Conservation (phyloP, 2,329 filamentous ascomycete genomes). For the Aspergillus ustus region DNA sequence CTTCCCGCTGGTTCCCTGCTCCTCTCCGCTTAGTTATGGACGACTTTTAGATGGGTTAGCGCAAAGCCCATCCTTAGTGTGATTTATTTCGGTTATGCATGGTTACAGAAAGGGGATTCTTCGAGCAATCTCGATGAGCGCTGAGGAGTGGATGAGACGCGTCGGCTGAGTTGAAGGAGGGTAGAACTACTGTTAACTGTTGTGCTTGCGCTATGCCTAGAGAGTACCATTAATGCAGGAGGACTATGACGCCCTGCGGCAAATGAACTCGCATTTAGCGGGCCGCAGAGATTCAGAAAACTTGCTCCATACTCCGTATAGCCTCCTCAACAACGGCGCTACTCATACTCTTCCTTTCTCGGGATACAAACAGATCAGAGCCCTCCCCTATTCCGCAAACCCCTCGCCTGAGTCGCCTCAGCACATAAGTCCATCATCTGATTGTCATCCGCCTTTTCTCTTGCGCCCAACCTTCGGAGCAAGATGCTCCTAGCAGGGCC, state of each 20-base stretch:
- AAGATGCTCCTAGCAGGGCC: background rate
- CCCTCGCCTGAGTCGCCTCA: too few species aligned
- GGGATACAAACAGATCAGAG: too few species aligned
- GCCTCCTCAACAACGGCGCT: background rate
- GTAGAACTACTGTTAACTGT: background rate
- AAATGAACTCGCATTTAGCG: background rate
- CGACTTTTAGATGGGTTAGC: slow-evolving; percentile 5
- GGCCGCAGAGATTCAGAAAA: background rate
- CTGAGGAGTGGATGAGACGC: background rate
- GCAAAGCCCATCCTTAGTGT: background rate
- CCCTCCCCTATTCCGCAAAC: too few species aligned
- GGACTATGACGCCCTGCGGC: background rate
- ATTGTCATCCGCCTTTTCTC: background rate
- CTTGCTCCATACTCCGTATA: background rate
- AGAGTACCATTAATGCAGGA: background rate
- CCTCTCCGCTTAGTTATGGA: slow-evolving; percentile 13
- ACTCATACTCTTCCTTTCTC: background rate
- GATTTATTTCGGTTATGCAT: background rate
- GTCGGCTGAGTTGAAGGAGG: background rate
- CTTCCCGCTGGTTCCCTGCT: slow-evolving; percentile 31
- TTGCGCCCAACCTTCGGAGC: background rate
- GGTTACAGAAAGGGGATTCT: background rate
- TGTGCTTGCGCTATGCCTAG: background rate
- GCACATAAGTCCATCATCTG: background rate
- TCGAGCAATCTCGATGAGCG: background rate